A percentile compares a stretch with the other conserved stretches of the same genome.
phyloP scores from a whole-genome alignment of 2,329 filamentous ascomycete genomes.

The Phaeomoniella chlamydospora region DNA sequence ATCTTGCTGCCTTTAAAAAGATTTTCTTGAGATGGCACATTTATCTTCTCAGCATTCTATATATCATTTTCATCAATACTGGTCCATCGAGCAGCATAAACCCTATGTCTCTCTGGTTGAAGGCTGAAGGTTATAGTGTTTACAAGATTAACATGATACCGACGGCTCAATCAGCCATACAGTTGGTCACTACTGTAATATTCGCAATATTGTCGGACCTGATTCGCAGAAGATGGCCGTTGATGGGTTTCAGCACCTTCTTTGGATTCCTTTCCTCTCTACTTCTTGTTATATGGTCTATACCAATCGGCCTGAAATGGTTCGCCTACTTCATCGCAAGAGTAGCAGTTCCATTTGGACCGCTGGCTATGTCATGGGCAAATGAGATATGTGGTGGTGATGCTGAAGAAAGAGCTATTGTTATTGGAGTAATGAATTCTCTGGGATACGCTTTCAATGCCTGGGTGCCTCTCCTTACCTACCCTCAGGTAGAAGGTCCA shows the following conservation, averaged over 20 bases:
- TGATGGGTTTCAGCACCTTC: conserved; percentile 41
- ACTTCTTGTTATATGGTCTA: conserved; percentile 33
- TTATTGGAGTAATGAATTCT: conserved; percentile 9
- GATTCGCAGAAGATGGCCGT: conserved; percentile 47
- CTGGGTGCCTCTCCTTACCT: conserved; percentile 19
- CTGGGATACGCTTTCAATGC: conserved; percentile 11
- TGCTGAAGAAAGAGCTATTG: conserved; percentile 12
- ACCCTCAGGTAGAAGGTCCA: conserved; percentile 48
- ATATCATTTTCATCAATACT: conserved; percentile 52
- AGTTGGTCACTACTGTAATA: conserved; percentile 43
- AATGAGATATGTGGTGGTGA: conserved; percentile 17
- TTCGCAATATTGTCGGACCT: conserved; percentile 55
- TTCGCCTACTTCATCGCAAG: conserved; percentile 43
- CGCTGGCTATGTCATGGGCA: conserved; percentile 10
- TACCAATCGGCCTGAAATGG: conserved; percentile 46
- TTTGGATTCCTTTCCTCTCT: conserved; percentile 28
- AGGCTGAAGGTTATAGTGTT: no score
- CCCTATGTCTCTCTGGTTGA: no score
- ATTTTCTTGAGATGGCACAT: conserved; percentile 54
- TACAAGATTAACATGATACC: conserved; percentile 38
- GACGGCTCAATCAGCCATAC: conserved; percentile 41
- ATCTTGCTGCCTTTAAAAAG: conserved; percentile 38
- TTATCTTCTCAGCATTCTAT: conserved; percentile 42
- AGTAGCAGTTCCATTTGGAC: no score
- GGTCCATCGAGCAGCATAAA: conserved; percentile 25